phyloP scores from a whole-genome alignment of 1,139 yeast genomes.

The Blastobotrys capitulatus region DNA sequence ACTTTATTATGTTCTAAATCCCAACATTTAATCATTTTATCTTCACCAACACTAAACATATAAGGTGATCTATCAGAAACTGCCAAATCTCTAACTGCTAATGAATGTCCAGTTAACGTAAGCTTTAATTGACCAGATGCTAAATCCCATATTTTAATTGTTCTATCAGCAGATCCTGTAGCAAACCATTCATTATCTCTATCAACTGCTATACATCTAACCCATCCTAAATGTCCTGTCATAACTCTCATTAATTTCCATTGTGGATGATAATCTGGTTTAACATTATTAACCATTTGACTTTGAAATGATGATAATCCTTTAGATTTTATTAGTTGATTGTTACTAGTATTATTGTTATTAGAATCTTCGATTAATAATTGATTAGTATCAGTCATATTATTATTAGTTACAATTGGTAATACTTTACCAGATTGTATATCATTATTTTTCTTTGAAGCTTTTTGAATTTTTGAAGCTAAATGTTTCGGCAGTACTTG shows the following conservation, averaged over 20 bases:
- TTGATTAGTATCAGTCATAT: conserved; percentile 2
- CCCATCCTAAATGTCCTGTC: conserved; percentile 94
- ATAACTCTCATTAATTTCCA: conserved; percentile 74
- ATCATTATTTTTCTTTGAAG: background rate
- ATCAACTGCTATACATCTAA: conserved; percentile 71
- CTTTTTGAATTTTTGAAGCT: conserved; percentile 17
- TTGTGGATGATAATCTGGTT: conserved; percentile 50
- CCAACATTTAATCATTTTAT: conserved; percentile 94
- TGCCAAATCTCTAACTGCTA: conserved; percentile 77
- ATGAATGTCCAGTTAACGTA: conserved; percentile 83
- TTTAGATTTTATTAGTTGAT: background rate
- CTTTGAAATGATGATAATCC: conserved; percentile 11
- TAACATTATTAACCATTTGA: conserved; percentile 16
- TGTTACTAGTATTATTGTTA: background rate
- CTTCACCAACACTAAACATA: conserved; percentile 89
- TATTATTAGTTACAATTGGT: background rate
- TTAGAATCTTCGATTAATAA: conserved; percentile 3
- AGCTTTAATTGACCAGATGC: conserved; percentile 65
- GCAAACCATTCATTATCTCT: conserved; percentile 90
- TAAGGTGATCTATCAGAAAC: conserved; percentile 78
- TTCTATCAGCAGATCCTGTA: conserved; percentile 83
- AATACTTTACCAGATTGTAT: background rate
- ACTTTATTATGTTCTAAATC: conserved; percentile 83
- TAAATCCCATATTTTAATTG: conserved; percentile 89
- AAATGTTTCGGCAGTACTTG: conserved; percentile 17